phyloP scores from a whole-genome alignment of 2,329 filamentous ascomycete genomes.

The Sporothrix variecibatus region DNA sequence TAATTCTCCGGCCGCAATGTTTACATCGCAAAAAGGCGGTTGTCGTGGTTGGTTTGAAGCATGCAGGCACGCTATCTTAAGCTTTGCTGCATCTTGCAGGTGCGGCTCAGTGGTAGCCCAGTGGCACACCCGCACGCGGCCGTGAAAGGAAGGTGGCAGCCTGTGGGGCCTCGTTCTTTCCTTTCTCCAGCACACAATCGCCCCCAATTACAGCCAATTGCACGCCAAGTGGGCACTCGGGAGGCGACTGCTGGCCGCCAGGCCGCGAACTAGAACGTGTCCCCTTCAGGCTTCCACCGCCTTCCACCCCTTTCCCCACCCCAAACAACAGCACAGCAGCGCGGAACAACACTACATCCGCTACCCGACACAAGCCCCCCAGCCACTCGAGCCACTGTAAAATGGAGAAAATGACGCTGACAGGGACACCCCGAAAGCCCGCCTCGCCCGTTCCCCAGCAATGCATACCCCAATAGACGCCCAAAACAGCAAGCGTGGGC shows the following conservation, averaged over 20 bases:
- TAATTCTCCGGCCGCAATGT: neutral
- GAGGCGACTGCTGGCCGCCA: neutral
- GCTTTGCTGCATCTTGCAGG: neutral
- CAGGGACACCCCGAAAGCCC: neutral
- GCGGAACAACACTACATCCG: conserved; percentile 21
- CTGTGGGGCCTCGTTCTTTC: conserved; percentile 2
- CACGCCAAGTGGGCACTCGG: conserved; percentile 7
- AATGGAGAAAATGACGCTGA: neutral
- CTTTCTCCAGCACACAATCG: neutral
- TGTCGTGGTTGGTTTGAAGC: neutral
- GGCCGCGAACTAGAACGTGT: conserved; percentile 26
- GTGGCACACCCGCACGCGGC: neutral
- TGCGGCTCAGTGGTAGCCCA: neutral
- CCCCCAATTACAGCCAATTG: neutral
- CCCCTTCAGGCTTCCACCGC: conserved; percentile 27
- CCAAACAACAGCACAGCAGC: neutral
- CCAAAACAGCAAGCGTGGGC: neutral
- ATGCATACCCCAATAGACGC: neutral
- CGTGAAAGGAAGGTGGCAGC: conserved; percentile 16
- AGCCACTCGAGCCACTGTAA: neutral
- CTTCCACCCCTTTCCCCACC: conserved; percentile 19
- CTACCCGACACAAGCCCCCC: conserved; percentile 10
- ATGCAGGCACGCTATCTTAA: neutral
- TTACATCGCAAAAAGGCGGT: neutral
- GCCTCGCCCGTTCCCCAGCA: neutral